These are phyloP conservation scores for Fallopia convolvulus DNA, from an alignment of 148 eudicot species.

Conservation along the genomic window DNA sequence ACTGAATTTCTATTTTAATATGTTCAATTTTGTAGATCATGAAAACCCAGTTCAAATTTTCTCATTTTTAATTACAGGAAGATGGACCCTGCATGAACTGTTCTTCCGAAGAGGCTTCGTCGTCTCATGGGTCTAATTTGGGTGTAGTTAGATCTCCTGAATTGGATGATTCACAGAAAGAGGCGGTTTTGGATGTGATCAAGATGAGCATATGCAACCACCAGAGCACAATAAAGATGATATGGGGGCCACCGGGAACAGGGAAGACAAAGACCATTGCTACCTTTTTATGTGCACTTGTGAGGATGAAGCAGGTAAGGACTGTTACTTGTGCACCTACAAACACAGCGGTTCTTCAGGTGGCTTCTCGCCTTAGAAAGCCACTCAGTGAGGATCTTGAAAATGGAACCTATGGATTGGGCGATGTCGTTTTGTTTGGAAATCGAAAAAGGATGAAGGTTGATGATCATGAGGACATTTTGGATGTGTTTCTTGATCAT, in stretches of 20 bases:
- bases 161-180: constrained; percentile 33
- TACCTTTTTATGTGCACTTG: constrained; percentile 23
- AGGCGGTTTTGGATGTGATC: constrained; percentile 18
- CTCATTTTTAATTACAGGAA: not conserved
- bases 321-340: constrained; percentile 56
- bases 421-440: constrained; percentile 30
- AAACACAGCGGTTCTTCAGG: constrained; percentile 42
- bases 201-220: constrained; percentile 18
- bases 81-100: too few relatives aligned
- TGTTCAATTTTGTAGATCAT: too few relatives aligned
- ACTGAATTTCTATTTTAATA: too few relatives aligned
- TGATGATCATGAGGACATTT: constrained; percentile 26
- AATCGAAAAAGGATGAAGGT: constrained; percentile 33
- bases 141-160: not conserved
- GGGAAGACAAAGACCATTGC: constrained; percentile 54
- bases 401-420: not conserved
- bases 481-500: constrained; percentile 26
- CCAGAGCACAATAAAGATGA: constrained; percentile 26
- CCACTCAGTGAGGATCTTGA: constrained; percentile 5
- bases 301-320: constrained; percentile 29
- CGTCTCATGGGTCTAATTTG: not conserved
- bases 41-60: too few relatives aligned
- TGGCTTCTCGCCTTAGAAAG: constrained; percentile 28
- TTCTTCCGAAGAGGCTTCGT: not conserved
- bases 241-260: constrained; percentile 74